Base-by-base conservation (phyloP, 306 rosid genomes). In the Cucurbita pepo region DNA sequence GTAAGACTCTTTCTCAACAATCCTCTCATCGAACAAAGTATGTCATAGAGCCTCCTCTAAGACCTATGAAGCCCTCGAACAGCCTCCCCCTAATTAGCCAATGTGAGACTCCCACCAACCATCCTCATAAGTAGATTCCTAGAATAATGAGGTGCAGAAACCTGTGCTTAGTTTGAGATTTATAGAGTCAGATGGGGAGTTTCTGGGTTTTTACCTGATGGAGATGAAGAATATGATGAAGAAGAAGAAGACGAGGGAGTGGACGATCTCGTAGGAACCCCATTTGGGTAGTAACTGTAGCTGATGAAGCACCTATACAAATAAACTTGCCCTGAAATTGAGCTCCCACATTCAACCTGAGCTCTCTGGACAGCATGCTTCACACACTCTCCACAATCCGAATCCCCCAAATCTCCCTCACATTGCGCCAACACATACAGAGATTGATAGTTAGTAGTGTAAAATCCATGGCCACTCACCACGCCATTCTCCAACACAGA, bases 321-420 rank as follows among this genome's bases (percentile, higher is more conserved):
- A 83, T 82, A 93, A 34, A 93, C 79, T 83, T 93, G 96, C 6
- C 96, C 97, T 4, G 98, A 93, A 73, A 86, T 85, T 37, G 97
- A 84, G 61, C 78, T 83, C 5, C 97, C 98, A 72, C 98, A 93
- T 79, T 93, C 98, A 83, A 82, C 91, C 56, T 87, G 89, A 78
- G 94, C 89, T 81, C 76, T 93, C 74, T 93, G 92, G 61, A 86
- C 94, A 62, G 90, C 89, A 76, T 52, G 83, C 38, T 93, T 90
- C 56, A 88, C 87, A 77, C 97, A 90, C 69, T 84, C 92, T 0
- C 95, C 91, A 76, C 98, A 93, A 77, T 93, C 97, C 0, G 91
- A 80, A 74, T 87, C 97, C 45, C 98, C 98, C 59, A 93, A 77
- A 75, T 85, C 94, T 5, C 98, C 98, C 78, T 93, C 96, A 75